Evolutionary conservation across 495 filamentous ascomycete genomes (phyloP), one percentile per base, ranked within the genome.

Genomic region (Xylaria scruposa): DNA sequence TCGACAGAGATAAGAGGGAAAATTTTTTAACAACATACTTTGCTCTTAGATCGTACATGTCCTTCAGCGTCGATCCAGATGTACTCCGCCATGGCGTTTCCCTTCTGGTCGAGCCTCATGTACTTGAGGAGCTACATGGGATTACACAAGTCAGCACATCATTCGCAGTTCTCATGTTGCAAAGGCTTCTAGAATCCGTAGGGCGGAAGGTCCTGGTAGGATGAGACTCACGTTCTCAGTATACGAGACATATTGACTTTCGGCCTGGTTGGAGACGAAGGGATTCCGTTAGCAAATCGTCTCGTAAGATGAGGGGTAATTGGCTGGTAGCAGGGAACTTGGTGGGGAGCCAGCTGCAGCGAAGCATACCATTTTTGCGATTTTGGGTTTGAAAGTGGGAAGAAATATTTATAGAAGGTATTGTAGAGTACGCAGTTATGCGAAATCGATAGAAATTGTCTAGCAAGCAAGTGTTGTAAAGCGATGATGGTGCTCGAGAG

Each of bases 61-160:
- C 78, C 73, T 19, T 72, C 26, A 56, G 76, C 75, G 81, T 99
- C 96, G 78, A 99, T 95, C 96, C 96, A 99, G 86, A 99, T 91
- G 87, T 98, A 99, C 85, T 99, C 96, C 72, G 94, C 94, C 84
- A 95, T 93, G 75, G 94, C 83, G 46, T 79, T 84, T 79, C 94
- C 94, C 78, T 92, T 92, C 87, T 98, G 96, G 80, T 94, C 91
- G 74, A 99, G 92, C 76, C 87, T 84, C 83, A 95, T 88, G 89
- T 97, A 99, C 83, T 97, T 97, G 80, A 92, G 81, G 83, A 98
- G 91, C 94, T 98, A 82, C 66, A 72, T 59, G 56, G 59, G 44
- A 53, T 56, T 3, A 59, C 51, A n/a, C 54, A 70, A 73, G 75
- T 78, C 59, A 76, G 74, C 42, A 74, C 17, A 24, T 68, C 59